Evolutionary conservation across 352 stramenopile genomes (phyloP), one percentile per base, ranked within the genome.

Genomic region (Phytophthora cryptogea): DNA sequence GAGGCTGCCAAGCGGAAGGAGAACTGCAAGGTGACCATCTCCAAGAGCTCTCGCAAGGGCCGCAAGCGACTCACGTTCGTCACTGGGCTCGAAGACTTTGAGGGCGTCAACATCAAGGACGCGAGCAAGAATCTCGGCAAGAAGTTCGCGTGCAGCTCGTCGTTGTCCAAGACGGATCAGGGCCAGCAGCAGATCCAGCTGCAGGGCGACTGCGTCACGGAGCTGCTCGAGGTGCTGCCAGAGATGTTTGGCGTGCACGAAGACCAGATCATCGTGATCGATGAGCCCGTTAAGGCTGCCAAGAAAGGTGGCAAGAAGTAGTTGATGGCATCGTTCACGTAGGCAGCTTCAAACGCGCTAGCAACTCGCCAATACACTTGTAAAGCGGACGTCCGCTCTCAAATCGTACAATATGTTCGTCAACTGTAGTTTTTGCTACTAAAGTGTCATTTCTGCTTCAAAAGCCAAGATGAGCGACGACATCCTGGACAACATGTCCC

Each of bases 31-130:
- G 74, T 93, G 39, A 72, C 74, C 28, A 74, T 92, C 50, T 80
- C 78, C 53, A 90, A 88, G 70, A 87, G 75, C 49, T 82, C 83
- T 47, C 83, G 83, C 50, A 92, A 92, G 63, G 80, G 80, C 20
- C 75, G 78, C 52, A 94, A 94, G 65, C 82, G 80, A 43, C 67
- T 94, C 56, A 92, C 86, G 0, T 90, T 92, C 55, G 80, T 94
- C 54, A 88, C 81, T 20, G 86, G 86, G 0, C 78, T 94, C 20
- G 86, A 94, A 41, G 83, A 91, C 42, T 90, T 92, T 56, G 78
- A 86, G 44, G 79, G 74, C 10, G 74, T 90, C 53, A 90, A 92
- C 66, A 89, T 92, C 58, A 94, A 94, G 76, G 86, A 94, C 32
- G 78, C 78, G 20, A 72, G 75, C 46, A 92, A 94, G 70, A 86